Evolutionary conservation across 352 stramenopile genomes (phyloP).

Genomic region (Globisporangium echinulatum): DNA sequence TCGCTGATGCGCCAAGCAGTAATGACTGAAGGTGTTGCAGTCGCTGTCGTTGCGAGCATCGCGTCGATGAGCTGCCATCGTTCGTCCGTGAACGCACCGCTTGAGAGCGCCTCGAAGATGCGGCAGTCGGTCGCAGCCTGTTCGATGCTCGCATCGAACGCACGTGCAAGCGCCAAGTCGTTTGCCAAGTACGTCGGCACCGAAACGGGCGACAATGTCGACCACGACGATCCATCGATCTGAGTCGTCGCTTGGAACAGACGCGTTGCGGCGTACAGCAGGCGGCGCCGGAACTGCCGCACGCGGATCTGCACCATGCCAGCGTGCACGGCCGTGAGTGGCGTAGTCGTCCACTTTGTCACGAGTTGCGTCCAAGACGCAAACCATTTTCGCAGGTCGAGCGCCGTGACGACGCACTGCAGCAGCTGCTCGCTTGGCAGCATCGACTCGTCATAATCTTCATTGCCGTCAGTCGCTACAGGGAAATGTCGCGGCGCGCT

Average conservation of each 20-base stretch:
- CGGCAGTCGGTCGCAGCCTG: slow-evolving; percentile 32
- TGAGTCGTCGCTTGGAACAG: slow-evolving; percentile 16
- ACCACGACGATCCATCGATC: no score
- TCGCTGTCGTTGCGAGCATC: not conserved
- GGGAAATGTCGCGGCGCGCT: no score
- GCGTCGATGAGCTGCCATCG: slow-evolving; percentile 25
- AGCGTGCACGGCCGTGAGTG: slow-evolving; percentile 34
- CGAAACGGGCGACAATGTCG: not conserved
- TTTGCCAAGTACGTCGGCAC: slow-evolving; percentile 7
- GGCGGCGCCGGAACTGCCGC: slow-evolving; percentile 47
- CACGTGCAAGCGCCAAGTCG: slow-evolving; percentile 26
- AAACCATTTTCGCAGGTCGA: slow-evolving; percentile 60
- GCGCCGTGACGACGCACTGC: slow-evolving; percentile 39
- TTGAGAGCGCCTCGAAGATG: slow-evolving; percentile 43
- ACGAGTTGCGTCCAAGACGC: slow-evolving; percentile 36
- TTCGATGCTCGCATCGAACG: slow-evolving; percentile 36
- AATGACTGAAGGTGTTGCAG: not conserved
- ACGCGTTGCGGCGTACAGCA: slow-evolving; percentile 29
- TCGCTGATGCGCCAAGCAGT: not conserved
- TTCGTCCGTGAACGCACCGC: slow-evolving; percentile 28
- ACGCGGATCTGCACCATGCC: slow-evolving; percentile 45
- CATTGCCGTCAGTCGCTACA: not conserved
- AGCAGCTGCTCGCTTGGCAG: slow-evolving; percentile 39
- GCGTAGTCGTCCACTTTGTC: slow-evolving; percentile 36
- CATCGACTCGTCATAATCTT: slow-evolving; percentile 12